Percentiles rank a stretch among this genome's conserved stretches.
Conservation (phyloP, 2,329 filamentous ascomycete species). For the Furcasterigmium furcatum region DNA sequence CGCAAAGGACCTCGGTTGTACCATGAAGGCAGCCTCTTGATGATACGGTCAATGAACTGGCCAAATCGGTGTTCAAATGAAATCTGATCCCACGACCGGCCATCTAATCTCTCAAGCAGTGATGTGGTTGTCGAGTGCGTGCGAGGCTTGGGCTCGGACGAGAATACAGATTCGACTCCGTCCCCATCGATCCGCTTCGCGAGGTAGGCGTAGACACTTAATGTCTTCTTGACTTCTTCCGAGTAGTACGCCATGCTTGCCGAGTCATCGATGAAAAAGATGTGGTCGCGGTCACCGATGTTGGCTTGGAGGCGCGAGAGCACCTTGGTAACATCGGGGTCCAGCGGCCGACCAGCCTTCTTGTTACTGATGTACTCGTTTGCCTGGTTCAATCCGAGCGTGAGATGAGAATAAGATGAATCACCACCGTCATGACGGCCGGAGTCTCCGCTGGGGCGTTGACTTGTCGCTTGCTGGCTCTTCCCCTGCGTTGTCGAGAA, state of each 20-base stretch:
- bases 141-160: neutral
- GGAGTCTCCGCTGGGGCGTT: too few relatives aligned
- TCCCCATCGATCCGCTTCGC: neutral
- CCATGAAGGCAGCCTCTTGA: neutral
- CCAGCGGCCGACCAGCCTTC: neutral
- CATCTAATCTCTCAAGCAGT: neutral
- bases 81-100: neutral
- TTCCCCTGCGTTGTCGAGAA: too few relatives aligned
- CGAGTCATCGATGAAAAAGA: conserved; percentile 11
- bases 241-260: conserved; percentile 1
- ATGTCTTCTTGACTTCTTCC: neutral
- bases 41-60: neutral
- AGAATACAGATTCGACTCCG: neutral
- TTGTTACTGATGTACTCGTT: neutral
- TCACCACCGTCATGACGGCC: too few relatives aligned
- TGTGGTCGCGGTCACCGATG: conserved; percentile 7
- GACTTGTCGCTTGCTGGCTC: too few relatives aligned
- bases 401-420: too few relatives aligned
- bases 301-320: conserved; percentile 4
- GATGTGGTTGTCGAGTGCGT: neutral
- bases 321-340: neutral
- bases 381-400: neutral
- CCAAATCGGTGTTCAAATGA: neutral
- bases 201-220: neutral
- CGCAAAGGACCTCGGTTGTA: too few relatives aligned